A percentile compares a stretch with the other conserved stretches of the same genome.
Evolutionary conservation across 163 green algal genomes (phyloP).

Genomic region (Prototheca wickerhamii): DNA sequence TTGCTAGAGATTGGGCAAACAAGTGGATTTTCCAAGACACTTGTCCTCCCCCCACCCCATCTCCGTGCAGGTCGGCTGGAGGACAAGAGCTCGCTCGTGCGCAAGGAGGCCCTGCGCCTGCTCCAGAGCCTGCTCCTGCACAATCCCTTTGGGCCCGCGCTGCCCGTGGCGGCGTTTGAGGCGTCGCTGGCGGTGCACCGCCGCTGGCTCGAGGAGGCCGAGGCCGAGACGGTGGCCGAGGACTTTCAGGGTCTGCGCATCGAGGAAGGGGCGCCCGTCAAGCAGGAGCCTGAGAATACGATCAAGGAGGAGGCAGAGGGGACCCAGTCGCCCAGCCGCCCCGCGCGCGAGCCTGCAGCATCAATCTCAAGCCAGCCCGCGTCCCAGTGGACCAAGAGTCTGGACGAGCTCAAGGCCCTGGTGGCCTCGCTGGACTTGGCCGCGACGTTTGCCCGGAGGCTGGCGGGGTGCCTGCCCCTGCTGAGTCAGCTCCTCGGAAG

Average conservation of each 20-base stretch:
- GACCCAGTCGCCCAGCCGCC: too few species aligned
- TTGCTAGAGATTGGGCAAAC: not conserved
- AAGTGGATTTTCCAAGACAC: slow-evolving; percentile 1
- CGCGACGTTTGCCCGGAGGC: slow-evolving; percentile 29
- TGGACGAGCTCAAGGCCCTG: slow-evolving; percentile 36
- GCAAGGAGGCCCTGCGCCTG: slow-evolving; percentile 59
- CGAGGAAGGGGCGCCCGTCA: not conserved
- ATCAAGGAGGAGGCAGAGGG: not conserved
- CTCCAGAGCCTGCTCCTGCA: slow-evolving; percentile 51
- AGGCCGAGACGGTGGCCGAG: slow-evolving; percentile 5
- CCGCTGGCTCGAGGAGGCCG: slow-evolving; percentile 34
- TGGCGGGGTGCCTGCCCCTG: slow-evolving; percentile 44
- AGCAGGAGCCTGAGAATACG: not conserved
- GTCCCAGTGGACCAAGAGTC: slow-evolving; percentile 13
- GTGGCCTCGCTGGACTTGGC: slow-evolving; percentile 44
- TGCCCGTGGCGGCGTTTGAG: slow-evolving; percentile 39
- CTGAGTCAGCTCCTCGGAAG: slow-evolving; percentile 57
- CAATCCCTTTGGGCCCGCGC: slow-evolving; percentile 63
- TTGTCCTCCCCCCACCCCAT: not conserved
- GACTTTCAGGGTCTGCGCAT: not conserved
- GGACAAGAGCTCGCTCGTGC: slow-evolving; percentile 58
- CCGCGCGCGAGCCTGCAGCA: too few species aligned
- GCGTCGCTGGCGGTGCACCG: slow-evolving; percentile 40
- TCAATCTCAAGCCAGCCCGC: not conserved
- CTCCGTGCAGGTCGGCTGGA: slow-evolving; percentile 37